phyloP scores from a whole-genome alignment of 129 eudicot genomes.

The Pulicaria dysenterica region DNA sequence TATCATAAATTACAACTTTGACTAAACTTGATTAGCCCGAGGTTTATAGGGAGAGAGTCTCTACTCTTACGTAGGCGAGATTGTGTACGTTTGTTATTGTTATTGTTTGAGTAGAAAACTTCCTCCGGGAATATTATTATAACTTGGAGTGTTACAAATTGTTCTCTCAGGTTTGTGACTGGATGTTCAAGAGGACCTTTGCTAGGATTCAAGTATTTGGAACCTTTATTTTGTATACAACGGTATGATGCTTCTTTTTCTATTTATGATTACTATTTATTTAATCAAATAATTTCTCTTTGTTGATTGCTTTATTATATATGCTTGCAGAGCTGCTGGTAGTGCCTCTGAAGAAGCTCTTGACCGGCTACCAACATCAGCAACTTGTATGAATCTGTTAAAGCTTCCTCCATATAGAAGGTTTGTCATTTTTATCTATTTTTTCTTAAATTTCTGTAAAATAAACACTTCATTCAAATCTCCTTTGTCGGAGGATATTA shows the following conservation, averaged over 20 bases:
- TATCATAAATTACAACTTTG: too few species aligned
- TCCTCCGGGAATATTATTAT: not conserved
- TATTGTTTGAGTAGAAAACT: not conserved
- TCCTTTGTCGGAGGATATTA: not conserved
- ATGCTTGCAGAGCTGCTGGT: slow-evolving; percentile 71
- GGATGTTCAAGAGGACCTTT: slow-evolving; percentile 99
- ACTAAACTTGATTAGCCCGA: too few species aligned
- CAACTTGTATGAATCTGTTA: slow-evolving; percentile 97
- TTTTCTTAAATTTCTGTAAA: not conserved
- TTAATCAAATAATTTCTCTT: not conserved
- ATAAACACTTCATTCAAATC: not conserved
- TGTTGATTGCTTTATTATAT: slow-evolving; percentile 4
- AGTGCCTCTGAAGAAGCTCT: slow-evolving; percentile 89
- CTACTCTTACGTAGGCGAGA: too few species aligned
- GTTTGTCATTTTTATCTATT: slow-evolving; percentile 40
- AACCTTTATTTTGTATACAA: slow-evolving; percentile 90
- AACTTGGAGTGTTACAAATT: not conserved
- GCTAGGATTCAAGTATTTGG: slow-evolving; percentile 90
- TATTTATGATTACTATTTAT: not conserved
- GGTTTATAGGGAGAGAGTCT: too few species aligned
- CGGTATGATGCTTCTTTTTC: slow-evolving; percentile 44
- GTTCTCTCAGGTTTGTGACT: slow-evolving; percentile 68
- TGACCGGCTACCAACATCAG: slow-evolving; percentile 91
- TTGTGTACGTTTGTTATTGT: too few species aligned
- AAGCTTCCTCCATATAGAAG: slow-evolving; percentile 97